phyloP scores from a whole-genome alignment of 2,329 filamentous ascomycete species.

The Monosporascus sp. region DNA sequence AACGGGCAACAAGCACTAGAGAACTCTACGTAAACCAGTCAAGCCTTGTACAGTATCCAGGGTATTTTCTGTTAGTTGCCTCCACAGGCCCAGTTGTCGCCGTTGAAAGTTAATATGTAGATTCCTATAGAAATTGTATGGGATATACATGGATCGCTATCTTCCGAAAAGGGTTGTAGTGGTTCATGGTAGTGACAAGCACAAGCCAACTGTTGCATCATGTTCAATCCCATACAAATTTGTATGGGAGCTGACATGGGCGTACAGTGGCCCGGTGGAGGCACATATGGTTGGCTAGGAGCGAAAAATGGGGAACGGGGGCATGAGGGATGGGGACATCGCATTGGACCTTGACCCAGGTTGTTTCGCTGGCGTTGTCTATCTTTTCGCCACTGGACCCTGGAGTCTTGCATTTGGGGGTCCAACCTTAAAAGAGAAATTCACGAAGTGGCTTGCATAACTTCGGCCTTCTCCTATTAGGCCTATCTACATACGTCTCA shows the following conservation, averaged over 20 bases:
- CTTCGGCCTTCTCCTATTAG: not conserved
- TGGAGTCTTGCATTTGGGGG: slow-evolving; percentile 20
- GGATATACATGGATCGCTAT: no score
- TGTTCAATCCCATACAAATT: no score
- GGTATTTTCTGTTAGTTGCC: not conserved
- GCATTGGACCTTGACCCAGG: slow-evolving; percentile 15
- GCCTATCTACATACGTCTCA: not conserved
- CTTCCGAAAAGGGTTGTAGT: no score
- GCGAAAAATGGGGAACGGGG: slow-evolving; percentile 20
- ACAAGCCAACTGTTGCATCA: no score
- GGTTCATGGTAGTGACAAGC: no score
- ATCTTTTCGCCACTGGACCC: slow-evolving; percentile 27
- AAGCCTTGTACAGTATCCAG: not conserved
- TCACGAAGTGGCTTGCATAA: not conserved
- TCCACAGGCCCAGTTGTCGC: not conserved
- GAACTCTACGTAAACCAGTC: not conserved
- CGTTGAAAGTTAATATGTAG: no score
- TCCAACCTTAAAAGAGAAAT: slow-evolving; percentile 6
- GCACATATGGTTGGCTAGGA: not conserved
- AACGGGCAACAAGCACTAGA: not conserved
- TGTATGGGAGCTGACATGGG: no score
- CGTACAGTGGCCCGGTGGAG: no score
- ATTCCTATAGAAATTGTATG: no score
- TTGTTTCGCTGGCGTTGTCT: slow-evolving; percentile 17
- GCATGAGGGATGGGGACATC: slow-evolving; percentile 18